phyloP scores from a whole-genome alignment of 345 rosid species.

The Eucalyptus curtisii region DNA sequence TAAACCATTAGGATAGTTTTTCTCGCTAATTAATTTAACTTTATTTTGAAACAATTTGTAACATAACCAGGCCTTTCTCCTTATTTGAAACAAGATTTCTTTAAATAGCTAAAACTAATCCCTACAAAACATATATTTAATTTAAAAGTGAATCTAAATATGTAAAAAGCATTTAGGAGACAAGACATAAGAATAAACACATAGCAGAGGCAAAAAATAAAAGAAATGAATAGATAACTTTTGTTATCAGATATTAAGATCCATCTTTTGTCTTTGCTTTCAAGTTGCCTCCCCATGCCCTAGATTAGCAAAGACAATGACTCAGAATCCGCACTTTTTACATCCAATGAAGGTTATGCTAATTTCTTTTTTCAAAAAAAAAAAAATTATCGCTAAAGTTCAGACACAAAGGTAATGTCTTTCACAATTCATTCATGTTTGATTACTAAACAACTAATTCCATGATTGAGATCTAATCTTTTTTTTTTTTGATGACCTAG shows the following conservation, averaged over 20 bases:
- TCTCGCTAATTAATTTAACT: accelerated
- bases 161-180: not conserved
- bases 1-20: too few relatives aligned
- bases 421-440: too few relatives aligned
- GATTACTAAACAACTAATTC: too few relatives aligned
- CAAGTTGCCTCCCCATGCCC: not conserved
- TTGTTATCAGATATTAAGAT: not conserved
- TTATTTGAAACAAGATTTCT: too few relatives aligned
- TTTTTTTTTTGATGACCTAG: too few relatives aligned
- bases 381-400: too few relatives aligned
- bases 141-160: not conserved
- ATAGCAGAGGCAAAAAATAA: not conserved
- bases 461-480: too few relatives aligned
- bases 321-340: too few relatives aligned
- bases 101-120: not conserved
- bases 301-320: not conserved
- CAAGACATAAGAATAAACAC: not conserved
- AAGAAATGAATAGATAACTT: not conserved
- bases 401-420: too few relatives aligned
- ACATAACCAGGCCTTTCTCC: too few relatives aligned
- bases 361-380: accelerated
- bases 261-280: not conserved
- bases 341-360: too few relatives aligned
- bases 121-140: not conserved
- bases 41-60: too few relatives aligned